A percentile compares a stretch with the other conserved stretches of the same genome.
Conservation (phyloP, 768 basidiomycete genomes). For the Gautieria morchelliformis region DNA sequence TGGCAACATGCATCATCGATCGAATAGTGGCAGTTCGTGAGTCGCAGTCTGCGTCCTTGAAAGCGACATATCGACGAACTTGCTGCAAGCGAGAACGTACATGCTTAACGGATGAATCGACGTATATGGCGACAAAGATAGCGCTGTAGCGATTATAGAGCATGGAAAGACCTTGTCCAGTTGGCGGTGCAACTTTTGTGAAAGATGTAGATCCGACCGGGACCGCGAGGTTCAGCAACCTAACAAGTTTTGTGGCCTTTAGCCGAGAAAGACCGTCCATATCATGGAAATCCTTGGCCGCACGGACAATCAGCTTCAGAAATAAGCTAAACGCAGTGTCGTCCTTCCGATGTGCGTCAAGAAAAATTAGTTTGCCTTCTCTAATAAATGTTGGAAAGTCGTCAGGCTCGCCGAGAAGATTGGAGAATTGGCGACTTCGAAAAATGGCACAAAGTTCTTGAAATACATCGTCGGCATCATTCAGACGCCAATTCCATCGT, state of each 20-base stretch:
- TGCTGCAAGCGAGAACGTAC: constrained; percentile 48
- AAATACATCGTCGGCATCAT: constrained; percentile 48
- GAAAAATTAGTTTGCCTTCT: constrained; percentile 40
- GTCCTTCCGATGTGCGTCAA: constrained; percentile 36
- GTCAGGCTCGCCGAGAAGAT: constrained; percentile 48
- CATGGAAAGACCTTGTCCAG: constrained; percentile 52
- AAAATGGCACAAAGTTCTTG: constrained; percentile 63
- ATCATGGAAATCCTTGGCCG: constrained; percentile 29
- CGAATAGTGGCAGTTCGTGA: constrained; percentile 67
- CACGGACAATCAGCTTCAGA: constrained; percentile 71
- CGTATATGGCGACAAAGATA: constrained; percentile 56
- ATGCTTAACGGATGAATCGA: constrained; percentile 44
- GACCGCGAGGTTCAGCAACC: constrained; percentile 60
- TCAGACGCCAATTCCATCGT: constrained; percentile 70
- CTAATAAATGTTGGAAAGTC: constrained; percentile 70
- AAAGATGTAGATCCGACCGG: constrained; percentile 66
- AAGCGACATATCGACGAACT: constrained; percentile 57
- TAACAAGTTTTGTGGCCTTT: constrained; percentile 40
- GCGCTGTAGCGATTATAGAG: constrained; percentile 77
- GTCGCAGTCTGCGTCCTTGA: constrained; percentile 51
- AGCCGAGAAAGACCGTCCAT: constrained; percentile 21
- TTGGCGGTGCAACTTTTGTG: constrained; percentile 41
- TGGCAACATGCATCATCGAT: constrained; percentile 61
- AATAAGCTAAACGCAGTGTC: constrained; percentile 77
- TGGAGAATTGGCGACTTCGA: constrained; percentile 64